Evolutionary conservation across 495 filamentous ascomycete species (phyloP), one percentile per base, ranked within the genome.

Genomic region (Diplogelasinospora grovesii): DNA sequence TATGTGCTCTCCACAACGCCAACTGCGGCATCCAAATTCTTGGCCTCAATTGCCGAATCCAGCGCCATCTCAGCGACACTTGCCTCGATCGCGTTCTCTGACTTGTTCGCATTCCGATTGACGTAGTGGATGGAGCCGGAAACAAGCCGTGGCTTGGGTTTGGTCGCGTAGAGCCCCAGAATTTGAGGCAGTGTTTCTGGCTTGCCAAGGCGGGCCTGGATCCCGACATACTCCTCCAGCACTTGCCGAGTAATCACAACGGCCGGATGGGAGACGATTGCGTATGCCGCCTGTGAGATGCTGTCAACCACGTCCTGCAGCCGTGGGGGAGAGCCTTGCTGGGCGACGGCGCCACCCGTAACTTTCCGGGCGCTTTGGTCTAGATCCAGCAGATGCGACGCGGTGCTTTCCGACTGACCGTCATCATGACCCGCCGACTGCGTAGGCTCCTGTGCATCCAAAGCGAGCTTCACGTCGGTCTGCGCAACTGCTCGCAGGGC

Each of bases 101-200:
- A 63, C 43, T 70, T 75, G 46, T 77, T 77, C 4, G 89, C 84
- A 15, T 82, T 82, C 16, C 78, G 74, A 29, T 71, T 57, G 35
- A 54, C 65, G 59, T 79, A 89, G 52, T 64, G 65, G 24, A 83
- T 64, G 2, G 77, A 71, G 3, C 68, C 73, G 27, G 72, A 70
- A 16, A 67, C 63, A 52, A 79, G 68, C 39, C 74, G 64, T 8
- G 86, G 86, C 34, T 81, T 63, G 11, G 85, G 85, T 60, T 97
- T 98, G 53, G 73, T 73, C 37, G 86, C 88, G 51, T 87, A 97
- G 23, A 97, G 75, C 29, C 76, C 57, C 66, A 98, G 83, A 32
- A 85, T 77, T 30, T 81, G 72, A 3, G 92, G 86, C 56, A 96
- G 74, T 22, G 79, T 77, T 42, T 85, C 68, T 9, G 86, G 80